Evolutionary conservation across 1,139 yeast species (phyloP).

Genomic region (Zygosaccharomyces pseudobailii): DNA sequence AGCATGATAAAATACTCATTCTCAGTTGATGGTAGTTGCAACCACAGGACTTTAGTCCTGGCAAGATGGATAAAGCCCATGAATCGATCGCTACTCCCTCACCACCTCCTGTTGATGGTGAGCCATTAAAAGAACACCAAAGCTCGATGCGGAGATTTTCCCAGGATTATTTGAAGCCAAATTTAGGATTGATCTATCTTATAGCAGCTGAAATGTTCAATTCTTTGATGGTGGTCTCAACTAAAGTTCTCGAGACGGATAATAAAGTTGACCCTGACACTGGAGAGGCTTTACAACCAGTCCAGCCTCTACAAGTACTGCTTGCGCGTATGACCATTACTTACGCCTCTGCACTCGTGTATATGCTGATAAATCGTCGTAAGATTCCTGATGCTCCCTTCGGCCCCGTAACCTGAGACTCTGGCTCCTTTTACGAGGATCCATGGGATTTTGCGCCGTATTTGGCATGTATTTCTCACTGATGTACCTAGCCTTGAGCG

Average conservation of each 20-base stretch:
- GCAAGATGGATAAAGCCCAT: conserved; percentile 1
- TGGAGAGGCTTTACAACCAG: conserved; percentile 23
- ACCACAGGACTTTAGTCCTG: background rate
- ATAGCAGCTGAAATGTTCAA: conserved; percentile 65
- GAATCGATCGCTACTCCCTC: background rate
- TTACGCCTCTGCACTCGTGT: conserved; percentile 49
- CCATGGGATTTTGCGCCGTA: conserved; percentile 74
- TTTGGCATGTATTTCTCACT: conserved; percentile 72
- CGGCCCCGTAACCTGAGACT: conserved; percentile 62
- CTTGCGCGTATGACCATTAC: conserved; percentile 76
- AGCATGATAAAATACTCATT: background rate
- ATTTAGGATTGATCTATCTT: conserved; percentile 40
- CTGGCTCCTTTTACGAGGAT: conserved; percentile 57
- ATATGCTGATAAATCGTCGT: conserved; percentile 45
- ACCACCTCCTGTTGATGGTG: background rate
- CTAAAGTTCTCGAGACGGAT: conserved; percentile 67
- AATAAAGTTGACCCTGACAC: conserved; percentile 16
- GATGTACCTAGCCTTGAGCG: conserved; percentile 69
- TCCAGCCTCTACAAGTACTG: conserved; percentile 74
- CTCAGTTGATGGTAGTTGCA: background rate
- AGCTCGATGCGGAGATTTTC: conserved; percentile 9
- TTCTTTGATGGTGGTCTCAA: conserved; percentile 69
- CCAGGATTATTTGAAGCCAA: conserved; percentile 26
- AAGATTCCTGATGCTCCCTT: conserved; percentile 58
- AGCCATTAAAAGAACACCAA: background rate